Base-by-base conservation (phyloP, 768 basidiomycete species). In the Xanthoconium stramineum region DNA sequence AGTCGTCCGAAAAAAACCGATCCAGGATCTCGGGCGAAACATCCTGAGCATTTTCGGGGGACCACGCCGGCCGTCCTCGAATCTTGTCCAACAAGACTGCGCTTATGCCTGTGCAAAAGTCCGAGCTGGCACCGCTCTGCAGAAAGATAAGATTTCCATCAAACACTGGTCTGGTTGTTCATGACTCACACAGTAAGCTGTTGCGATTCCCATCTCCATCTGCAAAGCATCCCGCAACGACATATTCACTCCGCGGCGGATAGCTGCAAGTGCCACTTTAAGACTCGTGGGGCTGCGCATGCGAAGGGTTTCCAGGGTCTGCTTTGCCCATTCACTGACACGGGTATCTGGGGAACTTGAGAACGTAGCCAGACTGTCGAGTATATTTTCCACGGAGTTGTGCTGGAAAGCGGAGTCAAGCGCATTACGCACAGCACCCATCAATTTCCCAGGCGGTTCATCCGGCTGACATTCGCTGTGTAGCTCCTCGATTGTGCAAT, bases 231-330 rank as follows among this genome's bases (percentile, higher is more conserved):
- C 78, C 6, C 78, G 75, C 39, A 98, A 76, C 3, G 79, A 68
- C 77, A 86, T 72, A 2, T 73, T 72, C 63, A 77, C 82, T n/a
- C 92, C 94, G 56, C 75, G 75, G 46, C 88, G 84, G 52, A 94
- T 81, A 1, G 91, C 90, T 62, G 80, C 75, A 20, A 98, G 77
- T n/a, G 95, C 83, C 36, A 98, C 88, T 69, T 91, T 91, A 61
- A 98, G 78, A 63, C 93, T 94, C 1, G 95, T 97, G 12, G 96
- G 96, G 72, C 94, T 94, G 40, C 92, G 83, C 61, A 80, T 60
- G 39, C 82, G 75, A 55, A 99, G 73, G 33, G 75, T 74, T 14
- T 76, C 74, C 55, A 90, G 71, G 5, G 94, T 93, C 54, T 80
- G 70, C 55, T 75, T 70, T 6, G 96, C 95, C 94, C 95, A 98